These are phyloP conservation scores for Saccharomyces hybrid DNA, from an alignment of 1,139 yeast genomes.

Conservation along the genomic window DNA sequence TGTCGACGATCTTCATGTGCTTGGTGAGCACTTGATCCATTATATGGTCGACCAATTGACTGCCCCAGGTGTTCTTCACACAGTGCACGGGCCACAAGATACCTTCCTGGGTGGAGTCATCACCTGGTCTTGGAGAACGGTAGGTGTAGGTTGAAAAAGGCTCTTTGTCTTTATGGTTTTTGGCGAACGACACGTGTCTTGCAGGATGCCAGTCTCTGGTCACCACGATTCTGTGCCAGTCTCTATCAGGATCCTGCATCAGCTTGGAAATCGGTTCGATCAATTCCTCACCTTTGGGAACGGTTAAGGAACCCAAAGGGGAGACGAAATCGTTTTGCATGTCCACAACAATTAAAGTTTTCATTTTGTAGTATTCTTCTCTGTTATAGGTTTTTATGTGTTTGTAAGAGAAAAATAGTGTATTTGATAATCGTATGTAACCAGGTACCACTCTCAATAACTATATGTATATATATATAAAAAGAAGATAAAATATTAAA, in stretches of 20 bases:
- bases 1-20: slow-evolving; percentile 41
- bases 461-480: neutral
- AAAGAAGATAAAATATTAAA: too few relatives aligned
- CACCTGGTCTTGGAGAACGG: slow-evolving; percentile 43
- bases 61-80: slow-evolving; percentile 61
- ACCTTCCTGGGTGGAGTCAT: slow-evolving; percentile 34
- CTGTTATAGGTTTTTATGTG: neutral
- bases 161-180: slow-evolving; percentile 43
- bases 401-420: neutral
- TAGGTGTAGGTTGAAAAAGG: slow-evolving; percentile 51
- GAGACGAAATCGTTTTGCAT: slow-evolving; percentile 82
- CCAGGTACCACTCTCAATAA: neutral
- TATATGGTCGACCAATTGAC: slow-evolving; percentile 51
- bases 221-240: slow-evolving; percentile 60
- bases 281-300: slow-evolving; percentile 54
- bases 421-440: neutral
- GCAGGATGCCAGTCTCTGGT: slow-evolving; percentile 88
- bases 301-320: slow-evolving; percentile 70
- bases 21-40: slow-evolving; percentile 26
- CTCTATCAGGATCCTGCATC: slow-evolving; percentile 27
- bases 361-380: slow-evolving; percentile 12
- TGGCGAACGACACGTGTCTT: slow-evolving; percentile 76
- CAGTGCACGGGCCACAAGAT: slow-evolving; percentile 88
- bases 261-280: slow-evolving; percentile 44
- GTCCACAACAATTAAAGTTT: slow-evolving; percentile 68